Evolutionary conservation across 1,284 basidiomycete species (phyloP).

Genomic region (Tilletiaria anomala): DNA sequence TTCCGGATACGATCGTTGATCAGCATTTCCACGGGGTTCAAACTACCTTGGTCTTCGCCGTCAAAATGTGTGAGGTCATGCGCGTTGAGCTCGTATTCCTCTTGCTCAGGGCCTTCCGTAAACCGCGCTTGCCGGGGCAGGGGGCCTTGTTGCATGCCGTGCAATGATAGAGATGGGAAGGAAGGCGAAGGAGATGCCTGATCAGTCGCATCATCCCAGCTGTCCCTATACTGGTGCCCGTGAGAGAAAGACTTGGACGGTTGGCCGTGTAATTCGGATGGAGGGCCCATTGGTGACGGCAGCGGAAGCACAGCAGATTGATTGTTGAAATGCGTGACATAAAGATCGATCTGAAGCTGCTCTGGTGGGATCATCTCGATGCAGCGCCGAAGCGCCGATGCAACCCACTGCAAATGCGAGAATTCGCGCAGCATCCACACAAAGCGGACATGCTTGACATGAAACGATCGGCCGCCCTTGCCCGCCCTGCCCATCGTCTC

Average conservation of each 20-base stretch:
- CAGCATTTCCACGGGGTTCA: constrained; percentile 51
- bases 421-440: constrained; percentile 74
- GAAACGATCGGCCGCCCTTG: constrained; percentile 43
- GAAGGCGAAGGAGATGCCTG: not conserved
- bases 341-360: constrained; percentile 61
- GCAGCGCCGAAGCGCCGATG: constrained; percentile 55
- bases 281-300: not conserved
- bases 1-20: constrained; percentile 53
- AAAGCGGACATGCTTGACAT: constrained; percentile 55
- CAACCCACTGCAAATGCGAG: constrained; percentile 68
- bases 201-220: not conserved
- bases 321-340: constrained; percentile 45
- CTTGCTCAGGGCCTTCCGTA: constrained; percentile 42
- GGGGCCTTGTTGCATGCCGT: not conserved
- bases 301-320: not conserved
- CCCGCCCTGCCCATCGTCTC: constrained; percentile 14
- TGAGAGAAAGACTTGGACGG: no score
- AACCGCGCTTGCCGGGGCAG: constrained; percentile 10
- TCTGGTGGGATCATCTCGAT: constrained; percentile 50
- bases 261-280: not conserved
- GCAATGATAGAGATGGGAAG: not conserved
- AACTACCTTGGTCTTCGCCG: constrained; percentile 53
- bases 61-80: constrained; percentile 68
- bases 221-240: not conserved
- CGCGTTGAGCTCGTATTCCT: constrained; percentile 46